phyloP scores from a whole-genome alignment of 1,284 basidiomycete genomes.

The Fomitiporia mediterranea region DNA sequence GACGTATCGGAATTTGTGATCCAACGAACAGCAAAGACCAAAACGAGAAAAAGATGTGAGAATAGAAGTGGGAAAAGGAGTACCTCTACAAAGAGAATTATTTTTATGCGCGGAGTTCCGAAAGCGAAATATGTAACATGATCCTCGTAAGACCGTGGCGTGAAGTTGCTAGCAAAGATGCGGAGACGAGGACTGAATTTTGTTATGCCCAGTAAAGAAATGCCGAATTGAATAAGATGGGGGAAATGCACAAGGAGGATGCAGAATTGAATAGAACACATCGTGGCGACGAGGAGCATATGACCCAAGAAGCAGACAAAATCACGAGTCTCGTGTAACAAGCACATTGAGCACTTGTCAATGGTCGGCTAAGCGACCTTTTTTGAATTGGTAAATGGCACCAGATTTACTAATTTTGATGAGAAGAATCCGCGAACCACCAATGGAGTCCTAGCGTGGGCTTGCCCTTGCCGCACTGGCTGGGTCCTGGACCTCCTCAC shows the following conservation, averaged over 20 bases:
- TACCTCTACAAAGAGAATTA: constrained; percentile 3
- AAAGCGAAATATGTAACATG: constrained; percentile 5
- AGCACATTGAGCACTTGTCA: not conserved
- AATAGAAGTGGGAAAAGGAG: not conserved
- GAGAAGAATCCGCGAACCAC: not conserved
- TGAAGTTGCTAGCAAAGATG: not conserved
- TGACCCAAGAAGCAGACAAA: not conserved
- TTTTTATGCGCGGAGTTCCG: not conserved
- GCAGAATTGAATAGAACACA: not conserved
- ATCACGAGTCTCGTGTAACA: not conserved
- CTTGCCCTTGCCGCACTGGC: not conserved
- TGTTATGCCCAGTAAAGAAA: not conserved
- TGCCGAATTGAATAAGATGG: not conserved
- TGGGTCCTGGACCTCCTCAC: not conserved
- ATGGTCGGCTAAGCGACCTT: not conserved
- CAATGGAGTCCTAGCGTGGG: not conserved
- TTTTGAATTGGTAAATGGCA: not conserved
- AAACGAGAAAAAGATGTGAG: not conserved
- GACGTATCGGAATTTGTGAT: constrained; percentile 9
- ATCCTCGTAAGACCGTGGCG: not conserved
- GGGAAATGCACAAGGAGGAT: not conserved
- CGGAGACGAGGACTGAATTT: not conserved
- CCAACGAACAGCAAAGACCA: constrained; percentile 1
- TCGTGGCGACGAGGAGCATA: not conserved
- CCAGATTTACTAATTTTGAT: not conserved